These are phyloP conservation scores for Nannochloropsis gaditana DNA, from an alignment of 108 stramenopile genomes.

Conservation along the genomic window DNA sequence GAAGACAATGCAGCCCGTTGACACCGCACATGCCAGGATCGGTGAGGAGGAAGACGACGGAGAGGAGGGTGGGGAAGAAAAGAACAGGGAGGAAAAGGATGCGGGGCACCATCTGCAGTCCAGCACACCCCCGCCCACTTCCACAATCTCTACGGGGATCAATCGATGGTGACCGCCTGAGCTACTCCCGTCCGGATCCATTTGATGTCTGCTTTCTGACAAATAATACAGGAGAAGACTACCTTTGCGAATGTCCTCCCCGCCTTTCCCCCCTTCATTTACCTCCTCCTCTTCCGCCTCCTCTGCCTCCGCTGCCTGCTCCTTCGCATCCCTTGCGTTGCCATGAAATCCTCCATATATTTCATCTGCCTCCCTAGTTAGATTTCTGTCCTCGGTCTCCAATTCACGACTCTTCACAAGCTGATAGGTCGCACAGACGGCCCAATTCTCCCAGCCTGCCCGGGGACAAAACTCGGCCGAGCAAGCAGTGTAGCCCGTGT, in stretches of 20 bases:
- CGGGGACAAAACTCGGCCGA: neutral
- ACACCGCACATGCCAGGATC: slow-evolving; percentile 7
- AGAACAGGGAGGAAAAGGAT: neutral
- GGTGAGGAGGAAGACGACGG: neutral
- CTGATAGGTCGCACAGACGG: neutral
- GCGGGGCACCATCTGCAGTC: neutral
- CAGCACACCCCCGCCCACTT: neutral
- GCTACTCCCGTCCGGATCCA: neutral
- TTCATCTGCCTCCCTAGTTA: too few species aligned
- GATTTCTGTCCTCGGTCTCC: too few species aligned
- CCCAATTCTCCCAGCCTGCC: neutral
- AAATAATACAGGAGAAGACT: neutral
- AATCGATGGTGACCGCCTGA: neutral
- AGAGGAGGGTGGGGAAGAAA: neutral
- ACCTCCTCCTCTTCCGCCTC: neutral
- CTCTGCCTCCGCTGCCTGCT: neutral
- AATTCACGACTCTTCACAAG: neutral
- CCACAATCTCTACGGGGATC: neutral
- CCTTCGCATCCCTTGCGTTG: too few species aligned
- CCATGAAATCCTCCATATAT: too few species aligned
- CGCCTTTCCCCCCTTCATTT: neutral
- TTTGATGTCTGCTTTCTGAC: neutral
- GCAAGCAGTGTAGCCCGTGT: neutral
- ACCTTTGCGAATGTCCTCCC: neutral
- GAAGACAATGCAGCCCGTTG: neutral